A percentile compares a stretch with the other conserved stretches of the same genome.
Conservation (phyloP, 805 yeast species). For the Candida corydali region DNA sequence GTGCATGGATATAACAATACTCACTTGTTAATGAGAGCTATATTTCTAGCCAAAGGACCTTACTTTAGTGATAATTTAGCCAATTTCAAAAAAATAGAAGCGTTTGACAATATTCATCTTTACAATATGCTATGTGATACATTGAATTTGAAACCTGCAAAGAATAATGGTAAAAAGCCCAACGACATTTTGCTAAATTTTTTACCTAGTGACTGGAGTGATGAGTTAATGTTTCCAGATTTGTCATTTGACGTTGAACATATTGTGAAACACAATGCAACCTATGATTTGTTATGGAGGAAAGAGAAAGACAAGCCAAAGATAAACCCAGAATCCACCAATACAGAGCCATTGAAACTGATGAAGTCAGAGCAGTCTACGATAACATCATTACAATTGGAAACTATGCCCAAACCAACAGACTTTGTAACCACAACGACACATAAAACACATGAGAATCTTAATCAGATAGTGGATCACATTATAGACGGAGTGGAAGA, state of each 20-base stretch:
- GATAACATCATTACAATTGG: constrained; percentile 13
- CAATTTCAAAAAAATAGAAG: constrained; percentile 36
- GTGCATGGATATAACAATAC: constrained; percentile 83
- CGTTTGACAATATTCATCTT: constrained; percentile 70
- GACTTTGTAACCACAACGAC: constrained; percentile 14
- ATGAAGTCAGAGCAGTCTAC: constrained; percentile 21
- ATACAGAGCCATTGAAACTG: constrained; percentile 21
- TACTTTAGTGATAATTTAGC: constrained; percentile 45
- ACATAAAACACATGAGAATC: constrained; percentile 3
- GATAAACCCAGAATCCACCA: constrained; percentile 12
- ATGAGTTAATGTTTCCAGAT: constrained; percentile 45
- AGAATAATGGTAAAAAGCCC: constrained; percentile 65
- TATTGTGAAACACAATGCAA: constrained; percentile 39
- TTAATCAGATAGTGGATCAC: constrained; percentile 9
- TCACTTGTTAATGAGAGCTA: constrained; percentile 76
- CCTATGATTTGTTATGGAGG: constrained; percentile 47
- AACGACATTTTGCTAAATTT: constrained; percentile 3
- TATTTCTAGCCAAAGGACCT: constrained; percentile 81
- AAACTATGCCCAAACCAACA: constrained; percentile 22
- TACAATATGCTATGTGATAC: constrained; percentile 73
- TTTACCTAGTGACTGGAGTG: constrained; percentile 45
- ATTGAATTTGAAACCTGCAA: constrained; percentile 44
- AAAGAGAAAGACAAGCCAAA: constrained; percentile 11
- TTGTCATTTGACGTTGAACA: constrained; percentile 44
- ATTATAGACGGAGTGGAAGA: constrained; percentile 16